Evolutionary conservation across 2,329 filamentous ascomycete species (phyloP).

Genomic region (Parascedosporium putredinis): DNA sequence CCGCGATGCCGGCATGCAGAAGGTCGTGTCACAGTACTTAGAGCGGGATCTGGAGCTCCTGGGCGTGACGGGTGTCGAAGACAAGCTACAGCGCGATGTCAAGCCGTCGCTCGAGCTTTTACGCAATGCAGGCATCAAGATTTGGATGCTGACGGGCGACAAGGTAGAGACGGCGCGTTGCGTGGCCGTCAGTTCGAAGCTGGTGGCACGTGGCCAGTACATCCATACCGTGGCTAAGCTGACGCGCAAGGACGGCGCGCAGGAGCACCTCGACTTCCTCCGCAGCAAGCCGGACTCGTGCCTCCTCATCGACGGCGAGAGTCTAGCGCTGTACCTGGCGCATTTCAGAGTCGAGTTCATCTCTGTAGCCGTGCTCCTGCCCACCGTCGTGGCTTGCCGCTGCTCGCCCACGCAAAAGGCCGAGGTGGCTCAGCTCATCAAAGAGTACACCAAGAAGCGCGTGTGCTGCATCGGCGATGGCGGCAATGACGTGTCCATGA

Average conservation of each 20-base stretch:
- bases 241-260: constrained; percentile 71
- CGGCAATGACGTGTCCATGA: constrained; percentile 98
- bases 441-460: constrained; percentile 82
- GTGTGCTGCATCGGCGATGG: constrained; percentile 97
- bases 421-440: constrained; percentile 83
- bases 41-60: constrained; percentile 85
- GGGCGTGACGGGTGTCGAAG: constrained; percentile 95
- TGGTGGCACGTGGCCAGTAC: constrained; percentile 87
- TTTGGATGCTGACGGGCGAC: constrained; percentile 99
- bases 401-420: constrained; percentile 97
- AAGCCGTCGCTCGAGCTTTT: constrained; percentile 91
- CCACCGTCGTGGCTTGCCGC: constrained; percentile 88
- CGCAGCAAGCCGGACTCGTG: constrained; percentile 79
- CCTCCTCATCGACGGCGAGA: constrained; percentile 90
- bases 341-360: constrained; percentile 82
- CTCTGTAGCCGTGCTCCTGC: constrained; percentile 73
- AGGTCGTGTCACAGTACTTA: constrained; percentile 67
- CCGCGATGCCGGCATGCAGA: constrained; percentile 73
- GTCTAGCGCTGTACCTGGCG: constrained; percentile 68
- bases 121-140: constrained; percentile 95
- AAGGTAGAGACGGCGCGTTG: constrained; percentile 97
- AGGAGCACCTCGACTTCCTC: constrained; percentile 81
- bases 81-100: constrained; percentile 90
- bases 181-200: constrained; percentile 87
- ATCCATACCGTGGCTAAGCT: constrained; percentile 88